phyloP scores from a whole-genome alignment of 2,329 filamentous ascomycete genomes.

The Blastomyces percursus region DNA sequence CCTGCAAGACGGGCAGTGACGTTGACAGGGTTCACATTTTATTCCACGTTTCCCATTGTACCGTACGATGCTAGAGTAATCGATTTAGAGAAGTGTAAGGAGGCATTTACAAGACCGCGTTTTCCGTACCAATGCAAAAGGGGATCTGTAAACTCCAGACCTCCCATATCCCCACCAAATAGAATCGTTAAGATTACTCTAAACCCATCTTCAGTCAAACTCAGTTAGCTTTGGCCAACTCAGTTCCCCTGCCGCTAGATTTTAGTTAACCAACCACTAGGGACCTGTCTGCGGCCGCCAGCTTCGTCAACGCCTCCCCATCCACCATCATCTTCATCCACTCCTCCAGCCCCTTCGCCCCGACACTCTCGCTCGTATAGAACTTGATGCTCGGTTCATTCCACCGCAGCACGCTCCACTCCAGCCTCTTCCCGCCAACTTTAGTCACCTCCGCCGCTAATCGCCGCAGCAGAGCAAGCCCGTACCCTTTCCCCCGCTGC shows the following conservation, averaged over 20 bases:
- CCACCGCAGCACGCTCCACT: slow-evolving; percentile 90
- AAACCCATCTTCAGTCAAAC: not conserved
- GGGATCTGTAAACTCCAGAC: not conserved
- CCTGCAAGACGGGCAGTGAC: not conserved
- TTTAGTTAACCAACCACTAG: not conserved
- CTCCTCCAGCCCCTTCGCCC: slow-evolving; percentile 37
- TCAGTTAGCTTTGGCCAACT: not conserved
- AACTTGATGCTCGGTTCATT: slow-evolving; percentile 85
- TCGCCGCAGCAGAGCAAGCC: slow-evolving; percentile 59
- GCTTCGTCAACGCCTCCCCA: slow-evolving; percentile 31
- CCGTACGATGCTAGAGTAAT: not conserved
- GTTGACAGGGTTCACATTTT: not conserved
- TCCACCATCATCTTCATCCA: slow-evolving; percentile 43
- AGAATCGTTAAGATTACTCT: too few species aligned
- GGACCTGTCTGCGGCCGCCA: slow-evolving; percentile 24
- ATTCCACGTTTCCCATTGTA: not conserved
- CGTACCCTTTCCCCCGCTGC: slow-evolving; percentile 67
- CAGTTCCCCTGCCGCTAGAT: not conserved
- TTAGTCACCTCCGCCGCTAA: slow-evolving; percentile 68
- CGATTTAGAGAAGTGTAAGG: not conserved
- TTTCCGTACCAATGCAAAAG: not conserved
- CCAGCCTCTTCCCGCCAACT: slow-evolving; percentile 63
- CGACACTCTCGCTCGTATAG: slow-evolving; percentile 47
- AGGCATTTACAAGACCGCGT: not conserved
- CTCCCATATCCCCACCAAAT: too few species aligned